A percentile compares a stretch with the other conserved stretches of the same genome.
phyloP scores from a whole-genome alignment of 371 early-diverging fungal species.

The Ordospora pajunii region DNA sequence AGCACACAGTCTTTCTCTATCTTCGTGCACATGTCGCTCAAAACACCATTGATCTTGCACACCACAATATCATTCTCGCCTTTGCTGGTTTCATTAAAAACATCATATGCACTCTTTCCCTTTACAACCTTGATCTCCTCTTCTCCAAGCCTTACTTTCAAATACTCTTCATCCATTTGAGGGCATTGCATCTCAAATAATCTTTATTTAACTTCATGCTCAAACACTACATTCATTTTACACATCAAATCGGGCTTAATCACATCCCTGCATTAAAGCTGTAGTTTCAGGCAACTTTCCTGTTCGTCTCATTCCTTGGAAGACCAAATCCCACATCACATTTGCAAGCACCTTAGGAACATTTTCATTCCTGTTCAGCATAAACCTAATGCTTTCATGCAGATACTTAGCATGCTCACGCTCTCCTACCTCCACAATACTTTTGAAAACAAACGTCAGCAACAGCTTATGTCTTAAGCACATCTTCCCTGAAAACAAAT shows the following conservation, averaged over 20 bases:
- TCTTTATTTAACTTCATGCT: neutral
- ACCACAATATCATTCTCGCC: constrained; percentile 43
- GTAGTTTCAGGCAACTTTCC: neutral
- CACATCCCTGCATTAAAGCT: too few relatives aligned
- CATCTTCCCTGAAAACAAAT: neutral
- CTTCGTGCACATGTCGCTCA: constrained; percentile 82
- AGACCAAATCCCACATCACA: neutral
- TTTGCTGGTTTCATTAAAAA: constrained; percentile 15
- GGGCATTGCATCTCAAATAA: neutral
- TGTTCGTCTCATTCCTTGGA: neutral
- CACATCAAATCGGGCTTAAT: too few relatives aligned
- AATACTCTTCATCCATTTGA: neutral
- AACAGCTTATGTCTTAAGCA: neutral
- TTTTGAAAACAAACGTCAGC: neutral
- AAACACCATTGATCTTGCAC: constrained; percentile 67
- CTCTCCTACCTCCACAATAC: neutral
- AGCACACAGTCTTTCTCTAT: constrained; percentile 70
- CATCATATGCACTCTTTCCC: constrained; percentile 34
- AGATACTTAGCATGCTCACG: neutral
- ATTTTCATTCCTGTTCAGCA: neutral
- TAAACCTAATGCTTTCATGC: neutral
- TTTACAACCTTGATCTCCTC: neutral
- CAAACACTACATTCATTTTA: neutral
- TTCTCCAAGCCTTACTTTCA: constrained; percentile 13
- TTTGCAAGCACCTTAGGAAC: neutral